phyloP scores from a whole-genome alignment of 139 green algal genomes.

The Chlorella sp. region DNA sequence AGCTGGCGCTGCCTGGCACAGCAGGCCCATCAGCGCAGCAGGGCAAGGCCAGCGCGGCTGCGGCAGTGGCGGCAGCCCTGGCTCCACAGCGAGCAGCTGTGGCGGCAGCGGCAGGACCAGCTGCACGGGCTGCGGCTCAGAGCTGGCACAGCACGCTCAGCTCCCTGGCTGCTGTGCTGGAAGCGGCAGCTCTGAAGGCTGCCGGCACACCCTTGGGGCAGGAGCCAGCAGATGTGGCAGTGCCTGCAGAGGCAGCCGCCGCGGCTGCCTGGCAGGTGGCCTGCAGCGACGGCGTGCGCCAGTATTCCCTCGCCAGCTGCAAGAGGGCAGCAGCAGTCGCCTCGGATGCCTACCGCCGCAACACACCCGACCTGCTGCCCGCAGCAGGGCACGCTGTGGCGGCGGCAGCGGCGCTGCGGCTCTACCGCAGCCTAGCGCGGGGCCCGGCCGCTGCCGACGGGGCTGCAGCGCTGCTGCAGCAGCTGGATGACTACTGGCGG shows the following conservation, averaged over 20 bases:
- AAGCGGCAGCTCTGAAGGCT: constrained; percentile 6
- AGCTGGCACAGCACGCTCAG: not conserved
- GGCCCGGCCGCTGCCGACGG: constrained; percentile 1
- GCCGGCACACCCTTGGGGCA: not conserved
- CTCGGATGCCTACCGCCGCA: constrained; percentile 10
- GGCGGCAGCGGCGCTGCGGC: constrained; percentile 10
- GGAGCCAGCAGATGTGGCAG: not conserved
- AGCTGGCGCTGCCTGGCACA: not conserved
- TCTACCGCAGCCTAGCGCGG: constrained; percentile 8
- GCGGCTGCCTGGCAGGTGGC: constrained; percentile 17
- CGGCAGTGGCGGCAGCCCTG: constrained; percentile 1
- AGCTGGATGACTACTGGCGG: constrained; percentile 21
- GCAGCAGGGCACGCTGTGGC: constrained; percentile 19
- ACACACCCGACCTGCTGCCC: constrained; percentile 22
- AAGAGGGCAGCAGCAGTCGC: constrained; percentile 21
- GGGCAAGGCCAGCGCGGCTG: not conserved
- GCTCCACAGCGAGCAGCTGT: not conserved
- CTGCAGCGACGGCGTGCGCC: not conserved
- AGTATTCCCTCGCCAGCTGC: constrained; percentile 8
- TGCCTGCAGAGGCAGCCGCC: constrained; percentile 9
- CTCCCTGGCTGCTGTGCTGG: constrained; percentile 21
- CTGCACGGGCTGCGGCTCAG: not conserved
- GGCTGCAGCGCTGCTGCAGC: not conserved
- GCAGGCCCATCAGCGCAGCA: not conserved
- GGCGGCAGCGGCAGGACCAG: not conserved